Evolutionary conservation across 1,139 yeast species (phyloP), one percentile per base, ranked within the genome.

Genomic region (Pichia sp.): DNA sequence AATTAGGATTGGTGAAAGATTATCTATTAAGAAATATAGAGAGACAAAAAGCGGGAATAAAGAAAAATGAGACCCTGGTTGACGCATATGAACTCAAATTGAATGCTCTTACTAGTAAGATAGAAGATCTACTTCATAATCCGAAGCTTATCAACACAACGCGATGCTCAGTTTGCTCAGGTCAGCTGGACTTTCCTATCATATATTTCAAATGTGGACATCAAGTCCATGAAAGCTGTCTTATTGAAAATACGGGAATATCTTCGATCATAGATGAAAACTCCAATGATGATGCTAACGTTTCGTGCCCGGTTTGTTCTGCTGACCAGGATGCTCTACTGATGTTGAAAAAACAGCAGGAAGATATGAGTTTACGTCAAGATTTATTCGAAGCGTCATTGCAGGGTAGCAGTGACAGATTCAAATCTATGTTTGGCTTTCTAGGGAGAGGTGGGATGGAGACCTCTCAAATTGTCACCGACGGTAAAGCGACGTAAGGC

Each of bases 381-480:
- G 92, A 85, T 34, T 66, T 85, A 53, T 86, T 93, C 64, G 75
- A 80, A 55, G 73, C 77, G 48, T 78, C 85, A 1, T 71, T 92
- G 57, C 73, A 75, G 24, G 85, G 81, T 27, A 75, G 83, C 42
- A 79, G 75, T 7, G 91, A 86, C 60, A 78, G 87, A 64, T 86
- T 91, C 67, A 86, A 83, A 64, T 85, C 85, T 2, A 79, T 92
- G 54, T 78, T 87, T 54, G 95, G 89, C 55, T 91, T 86, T 67
- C 78, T 91, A 52, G 96, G 97, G 4, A 80, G 89, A 58, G 99
- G 99, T 1, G 92, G 88, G 0, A 79, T 90, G 83, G 91, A 84
- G 52, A 63, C 64, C 14, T 54, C 64, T 1, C 60, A 56, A 29
- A 38, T 55, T 9, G 24, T 54, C n/a, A 29, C 43, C n/a, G 34